phyloP scores from a whole-genome alignment of 495 filamentous ascomycete genomes.

The Bombardia bombarda region DNA sequence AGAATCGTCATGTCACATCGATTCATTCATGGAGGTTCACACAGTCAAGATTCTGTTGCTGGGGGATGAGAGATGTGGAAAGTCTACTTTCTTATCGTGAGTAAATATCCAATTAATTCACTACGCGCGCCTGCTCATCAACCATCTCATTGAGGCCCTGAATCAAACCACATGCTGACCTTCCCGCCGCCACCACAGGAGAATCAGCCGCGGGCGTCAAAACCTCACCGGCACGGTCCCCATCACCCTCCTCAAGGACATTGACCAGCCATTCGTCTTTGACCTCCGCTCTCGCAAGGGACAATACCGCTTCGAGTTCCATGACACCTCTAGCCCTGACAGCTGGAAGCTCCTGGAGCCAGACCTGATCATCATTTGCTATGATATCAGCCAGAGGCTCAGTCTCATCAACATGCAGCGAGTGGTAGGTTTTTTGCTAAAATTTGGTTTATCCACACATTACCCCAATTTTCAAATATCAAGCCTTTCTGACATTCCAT shows the following conservation, averaged over 20 bases:
- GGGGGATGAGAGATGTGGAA: slow-evolving; percentile 74
- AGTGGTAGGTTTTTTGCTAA: slow-evolving; percentile 34
- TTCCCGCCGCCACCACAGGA: slow-evolving; percentile 21
- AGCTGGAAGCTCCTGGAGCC: slow-evolving; percentile 68
- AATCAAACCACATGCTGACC: neutral
- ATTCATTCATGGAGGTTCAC: slow-evolving; percentile 28
- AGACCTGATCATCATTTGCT: slow-evolving; percentile 70
- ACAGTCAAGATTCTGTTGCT: slow-evolving; percentile 67
- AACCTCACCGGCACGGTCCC: slow-evolving; percentile 25
- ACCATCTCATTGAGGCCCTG: neutral
- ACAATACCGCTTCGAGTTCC: slow-evolving; percentile 66
- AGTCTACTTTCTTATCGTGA: slow-evolving; percentile 84
- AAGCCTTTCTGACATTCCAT: too few relatives aligned
- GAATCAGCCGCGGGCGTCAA: slow-evolving; percentile 38
- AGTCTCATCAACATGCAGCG: slow-evolving; percentile 55
- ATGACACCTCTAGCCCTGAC: slow-evolving; percentile 67
- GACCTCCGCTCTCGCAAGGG: slow-evolving; percentile 54
- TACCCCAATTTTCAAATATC: too few relatives aligned
- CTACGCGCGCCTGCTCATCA: neutral
- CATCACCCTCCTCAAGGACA: slow-evolving; percentile 58
- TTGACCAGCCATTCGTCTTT: slow-evolving; percentile 78
- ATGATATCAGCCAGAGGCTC: slow-evolving; percentile 62
- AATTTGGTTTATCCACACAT: slow-evolving; percentile 2
- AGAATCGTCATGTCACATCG: neutral
- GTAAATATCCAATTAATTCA: slow-evolving; percentile 22